Evolutionary conservation across 1,139 yeast species (phyloP), one percentile per base, ranked within the genome.

Genomic region (Hemisphaericaspora xylofermentans): DNA sequence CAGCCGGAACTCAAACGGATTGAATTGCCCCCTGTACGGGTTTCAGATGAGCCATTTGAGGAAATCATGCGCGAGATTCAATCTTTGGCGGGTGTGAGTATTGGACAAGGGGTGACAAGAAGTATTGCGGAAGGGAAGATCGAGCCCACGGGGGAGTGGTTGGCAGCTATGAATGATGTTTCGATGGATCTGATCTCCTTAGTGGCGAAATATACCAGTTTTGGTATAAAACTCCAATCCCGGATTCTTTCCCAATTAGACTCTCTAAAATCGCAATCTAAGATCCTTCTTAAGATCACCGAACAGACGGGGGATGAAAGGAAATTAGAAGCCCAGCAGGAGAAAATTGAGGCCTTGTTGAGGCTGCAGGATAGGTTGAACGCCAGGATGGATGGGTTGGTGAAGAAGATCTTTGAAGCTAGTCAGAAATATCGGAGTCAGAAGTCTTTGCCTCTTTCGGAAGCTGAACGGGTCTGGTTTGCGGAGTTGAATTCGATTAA

Each of bases 1-100:
- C 21, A 35, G 6, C 7, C 31, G 12, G 25, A 25, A 6, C 4
- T 19, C 19, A 22, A 28, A 15, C 15, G 10, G 14, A 10, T 31
- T 31, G 34, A 31, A 19, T 31, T 31, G 13, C 34, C 34, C 5
- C 6, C 9, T 6, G n/a, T 13, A 7, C 16, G 10, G n/a, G 34
- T 18, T n/a, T 18, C 14, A 6, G 22, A 21, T 15, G 21, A 14
- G 4, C 94, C 89, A 57, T 82, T 86, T 22, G 95, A 94, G 6
- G 95, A 93, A 45, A 84, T 82, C 18, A 14, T 56, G 84, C 93
- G 84, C 88, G 83, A 47, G 79, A 54, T 45, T 71, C 64, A 35
- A 59, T 56, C 43, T 76, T 74, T 41, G 70, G 58, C 14, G 4
- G n/a, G n/a, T n/a, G 44, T 76, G 14, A 24, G 10, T 10, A 22